Conservation (phyloP, 164 flowering plant species). For the Saururus chinensis region DNA sequence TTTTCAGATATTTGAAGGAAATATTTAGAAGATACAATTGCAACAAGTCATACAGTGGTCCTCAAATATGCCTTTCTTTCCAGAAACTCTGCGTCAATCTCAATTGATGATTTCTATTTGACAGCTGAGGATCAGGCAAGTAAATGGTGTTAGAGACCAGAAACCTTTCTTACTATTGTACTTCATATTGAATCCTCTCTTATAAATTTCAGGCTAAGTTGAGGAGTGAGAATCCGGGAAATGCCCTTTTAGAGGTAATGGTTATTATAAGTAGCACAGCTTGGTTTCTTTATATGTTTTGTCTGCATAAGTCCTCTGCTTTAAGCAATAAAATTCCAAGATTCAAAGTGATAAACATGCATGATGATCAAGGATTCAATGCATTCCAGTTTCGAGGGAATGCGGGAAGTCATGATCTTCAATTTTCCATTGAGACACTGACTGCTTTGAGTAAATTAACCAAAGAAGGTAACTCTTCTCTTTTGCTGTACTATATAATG, state of each 20-base stretch:
- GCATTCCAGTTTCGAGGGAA: conserved; percentile 76
- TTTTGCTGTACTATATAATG: no score
- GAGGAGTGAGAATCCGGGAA: conserved; percentile 66
- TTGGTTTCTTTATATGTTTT: no score
- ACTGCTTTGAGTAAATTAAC: conserved; percentile 49
- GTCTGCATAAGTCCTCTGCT: background rate
- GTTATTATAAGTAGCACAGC: no score
- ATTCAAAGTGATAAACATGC: background rate
- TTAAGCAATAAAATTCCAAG: background rate
- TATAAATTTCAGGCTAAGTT: conserved; percentile 49
- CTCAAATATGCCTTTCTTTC: background rate
- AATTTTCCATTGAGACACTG: conserved; percentile 63
- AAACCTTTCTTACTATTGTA: background rate
- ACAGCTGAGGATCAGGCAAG: conserved; percentile 83
- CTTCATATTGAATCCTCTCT: background rate
- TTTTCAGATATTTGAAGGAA: background rate
- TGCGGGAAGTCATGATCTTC: conserved; percentile 95
- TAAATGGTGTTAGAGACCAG: background rate
- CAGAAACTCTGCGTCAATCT: conserved; percentile 80
- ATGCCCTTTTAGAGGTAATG: conserved; percentile 81
- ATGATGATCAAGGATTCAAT: background rate
- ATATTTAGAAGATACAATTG: background rate
- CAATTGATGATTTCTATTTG: conserved; percentile 95
- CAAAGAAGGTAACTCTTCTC: conserved; percentile 48
- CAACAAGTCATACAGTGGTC: background rate